Percentiles rank a stretch among this genome's conserved stretches.
Conservation (phyloP, 148 eudicot species). For the Vaccinium corymbosum region DNA sequence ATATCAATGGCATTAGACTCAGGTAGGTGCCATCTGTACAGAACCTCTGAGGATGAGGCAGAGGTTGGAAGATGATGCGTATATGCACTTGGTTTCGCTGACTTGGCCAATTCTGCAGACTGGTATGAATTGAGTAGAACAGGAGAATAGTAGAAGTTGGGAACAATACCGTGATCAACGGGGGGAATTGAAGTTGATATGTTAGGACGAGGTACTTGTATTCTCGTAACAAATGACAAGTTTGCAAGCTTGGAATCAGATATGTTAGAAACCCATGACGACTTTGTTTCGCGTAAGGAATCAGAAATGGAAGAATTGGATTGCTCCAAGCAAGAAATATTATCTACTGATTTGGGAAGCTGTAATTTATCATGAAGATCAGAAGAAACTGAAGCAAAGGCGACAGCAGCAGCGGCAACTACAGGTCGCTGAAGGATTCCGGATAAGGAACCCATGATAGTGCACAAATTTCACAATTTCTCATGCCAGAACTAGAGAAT, state of each 20-base stretch:
- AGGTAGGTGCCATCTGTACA: constrained; percentile 93
- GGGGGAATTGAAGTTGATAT: constrained; percentile 30
- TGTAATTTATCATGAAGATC: constrained; percentile 62
- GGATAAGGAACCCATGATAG: constrained; percentile 58
- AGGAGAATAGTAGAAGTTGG: constrained; percentile 30
- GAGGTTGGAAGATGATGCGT: constrained; percentile 29
- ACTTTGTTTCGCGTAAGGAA: constrained; percentile 28
- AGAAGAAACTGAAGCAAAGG: constrained; percentile 72
- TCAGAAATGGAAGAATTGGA: constrained; percentile 24
- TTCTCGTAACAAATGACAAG: constrained; percentile 50
- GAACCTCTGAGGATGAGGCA: constrained; percentile 45
- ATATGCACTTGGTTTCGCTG: constrained; percentile 52
- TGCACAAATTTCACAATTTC: constrained; percentile 29
- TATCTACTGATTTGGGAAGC: constrained; percentile 37
- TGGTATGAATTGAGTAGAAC: constrained; percentile 48
- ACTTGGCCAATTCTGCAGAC: constrained; percentile 62
- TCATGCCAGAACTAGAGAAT: constrained; percentile 31
- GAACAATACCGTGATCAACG: constrained; percentile 12
- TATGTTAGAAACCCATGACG: constrained; percentile 67
- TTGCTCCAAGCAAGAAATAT: constrained; percentile 32
- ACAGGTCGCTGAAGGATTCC: constrained; percentile 75
- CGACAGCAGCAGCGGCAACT: constrained; percentile 79
- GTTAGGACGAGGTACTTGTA: constrained; percentile 59
- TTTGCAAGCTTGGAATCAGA: constrained; percentile 65
- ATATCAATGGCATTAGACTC: constrained; percentile 47